These are phyloP conservation scores for Citrullus colocynthis DNA, from an alignment of 306 rosid species.

Conservation along the genomic window DNA sequence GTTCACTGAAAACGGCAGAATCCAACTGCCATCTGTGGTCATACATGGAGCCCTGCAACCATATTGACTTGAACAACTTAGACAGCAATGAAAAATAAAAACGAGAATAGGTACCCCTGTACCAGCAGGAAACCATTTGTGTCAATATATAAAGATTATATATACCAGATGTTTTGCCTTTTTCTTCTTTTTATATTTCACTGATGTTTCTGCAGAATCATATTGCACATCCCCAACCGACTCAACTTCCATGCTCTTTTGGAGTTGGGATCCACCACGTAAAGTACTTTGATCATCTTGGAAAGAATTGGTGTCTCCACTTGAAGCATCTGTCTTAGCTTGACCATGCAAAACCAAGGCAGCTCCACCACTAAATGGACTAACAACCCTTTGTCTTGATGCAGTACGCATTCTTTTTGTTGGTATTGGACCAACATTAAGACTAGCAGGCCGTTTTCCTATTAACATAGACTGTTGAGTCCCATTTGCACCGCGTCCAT, in stretches of 20 bases:
- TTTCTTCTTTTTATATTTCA: conserved; percentile 82
- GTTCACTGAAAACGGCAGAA: conserved; percentile 50
- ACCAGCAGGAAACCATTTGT: background rate
- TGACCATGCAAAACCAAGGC: conserved; percentile 48
- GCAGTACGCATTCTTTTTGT: conserved; percentile 88
- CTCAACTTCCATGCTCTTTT: conserved; percentile 85
- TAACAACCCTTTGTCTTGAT: conserved; percentile 71
- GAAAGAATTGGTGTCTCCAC: conserved; percentile 95
- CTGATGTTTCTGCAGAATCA: conserved; percentile 84
- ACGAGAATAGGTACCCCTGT: background rate
- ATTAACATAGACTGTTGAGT: conserved; percentile 40
- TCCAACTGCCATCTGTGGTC: conserved; percentile 90
- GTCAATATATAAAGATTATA: conserved; percentile 15
- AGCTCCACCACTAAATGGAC: conserved; percentile 55
- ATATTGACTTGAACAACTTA: conserved; percentile 20
- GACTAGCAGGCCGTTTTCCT: conserved; percentile 70
- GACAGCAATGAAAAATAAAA: conserved; percentile 9
- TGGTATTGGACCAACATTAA: conserved; percentile 66
- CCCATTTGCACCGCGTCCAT: conserved; percentile 40
- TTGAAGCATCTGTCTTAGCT: conserved; percentile 86
- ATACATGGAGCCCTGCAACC: conserved; percentile 59
- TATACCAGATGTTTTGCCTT: conserved; percentile 78
- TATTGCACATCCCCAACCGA: conserved; percentile 63
- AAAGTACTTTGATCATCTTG: conserved; percentile 92
- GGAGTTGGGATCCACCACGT: conserved; percentile 66